These are phyloP conservation scores for Alternaria infectoria DNA, from an alignment of 2,329 filamentous ascomycete species.

Conservation along the genomic window DNA sequence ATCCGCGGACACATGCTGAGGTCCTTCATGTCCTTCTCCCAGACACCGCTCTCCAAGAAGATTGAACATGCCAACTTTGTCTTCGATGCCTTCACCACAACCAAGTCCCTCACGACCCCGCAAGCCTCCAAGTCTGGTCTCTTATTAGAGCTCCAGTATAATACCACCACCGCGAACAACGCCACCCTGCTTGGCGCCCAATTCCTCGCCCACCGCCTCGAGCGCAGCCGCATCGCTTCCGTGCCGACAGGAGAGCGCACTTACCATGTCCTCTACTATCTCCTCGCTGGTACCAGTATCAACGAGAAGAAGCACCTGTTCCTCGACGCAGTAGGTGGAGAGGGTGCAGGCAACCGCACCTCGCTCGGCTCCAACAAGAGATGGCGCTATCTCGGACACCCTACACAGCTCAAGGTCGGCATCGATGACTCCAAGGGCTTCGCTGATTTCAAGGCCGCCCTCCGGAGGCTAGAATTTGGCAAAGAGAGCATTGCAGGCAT, in stretches of 20 bases:
- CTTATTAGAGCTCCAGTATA: constrained; percentile 96
- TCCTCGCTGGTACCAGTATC: constrained; percentile 87
- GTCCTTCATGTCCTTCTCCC: constrained; percentile 84
- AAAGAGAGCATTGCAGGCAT: constrained; percentile 94
- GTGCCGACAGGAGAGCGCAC: constrained; percentile 96
- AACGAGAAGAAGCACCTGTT: constrained; percentile 89
- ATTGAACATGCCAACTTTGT: constrained; percentile 92
- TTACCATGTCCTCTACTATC: constrained; percentile 95
- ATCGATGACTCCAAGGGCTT: constrained; percentile 97
- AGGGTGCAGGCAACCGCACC: constrained; percentile 61
- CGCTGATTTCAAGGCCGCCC: constrained; percentile 94
- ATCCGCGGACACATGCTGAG: constrained; percentile 87
- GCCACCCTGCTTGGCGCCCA: constrained; percentile 93
- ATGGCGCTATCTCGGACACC: constrained; percentile 96
- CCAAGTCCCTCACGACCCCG: constrained; percentile 93
- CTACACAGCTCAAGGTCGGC: constrained; percentile 94
- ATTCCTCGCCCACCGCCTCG: constrained; percentile 88
- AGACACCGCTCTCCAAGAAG: constrained; percentile 91
- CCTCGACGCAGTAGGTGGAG: constrained; percentile 58
- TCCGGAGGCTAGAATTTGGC: constrained; percentile 93
- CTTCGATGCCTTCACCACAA: constrained; percentile 95
- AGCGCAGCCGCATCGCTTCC: constrained; percentile 86
- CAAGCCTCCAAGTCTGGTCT: constrained; percentile 95
- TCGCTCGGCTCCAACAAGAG: constrained; percentile 71
- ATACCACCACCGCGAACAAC: constrained; percentile 82